phyloP scores from a whole-genome alignment of 2,329 filamentous ascomycete species.

The Alternaria sp. region DNA sequence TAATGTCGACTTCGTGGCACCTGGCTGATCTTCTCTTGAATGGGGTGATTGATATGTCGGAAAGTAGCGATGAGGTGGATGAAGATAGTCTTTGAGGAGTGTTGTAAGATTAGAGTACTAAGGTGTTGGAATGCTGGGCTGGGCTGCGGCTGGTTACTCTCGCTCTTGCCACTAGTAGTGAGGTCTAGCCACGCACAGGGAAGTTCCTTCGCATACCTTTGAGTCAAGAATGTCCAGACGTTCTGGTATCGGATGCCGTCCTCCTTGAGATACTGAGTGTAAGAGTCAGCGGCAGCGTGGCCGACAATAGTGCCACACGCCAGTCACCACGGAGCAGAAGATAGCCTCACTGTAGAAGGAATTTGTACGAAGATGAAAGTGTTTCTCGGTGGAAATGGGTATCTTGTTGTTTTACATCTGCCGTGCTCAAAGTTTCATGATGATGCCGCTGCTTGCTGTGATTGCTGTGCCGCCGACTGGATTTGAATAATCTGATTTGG shows the following conservation, averaged over 20 bases:
- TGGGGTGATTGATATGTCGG: not conserved
- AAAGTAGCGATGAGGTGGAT: not conserved
- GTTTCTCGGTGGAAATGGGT: not conserved
- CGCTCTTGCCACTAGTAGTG: not conserved
- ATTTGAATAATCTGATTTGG: slow-evolving; percentile 37
- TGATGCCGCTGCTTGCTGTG: slow-evolving; percentile 25
- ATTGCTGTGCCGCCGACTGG: slow-evolving; percentile 33
- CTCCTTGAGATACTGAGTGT: not conserved
- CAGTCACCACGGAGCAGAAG: not conserved
- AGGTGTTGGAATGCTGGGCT: not conserved
- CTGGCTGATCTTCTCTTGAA: not conserved
- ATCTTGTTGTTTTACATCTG: slow-evolving; percentile 5
- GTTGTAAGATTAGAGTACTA: not conserved
- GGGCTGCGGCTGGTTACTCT: not conserved
- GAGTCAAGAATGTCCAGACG: not conserved
- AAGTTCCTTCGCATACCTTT: not conserved
- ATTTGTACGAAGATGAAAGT: not conserved
- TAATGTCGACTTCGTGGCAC: not conserved
- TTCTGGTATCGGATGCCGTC: not conserved
- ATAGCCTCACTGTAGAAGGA: not conserved
- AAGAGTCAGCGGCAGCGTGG: not conserved
- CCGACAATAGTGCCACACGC: not conserved
- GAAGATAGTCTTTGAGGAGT: not conserved
- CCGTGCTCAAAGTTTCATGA: not conserved
- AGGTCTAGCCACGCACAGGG: not conserved